Base-by-base conservation (phyloP, 1,284 basidiomycete species). In the Irpex lacteus region DNA sequence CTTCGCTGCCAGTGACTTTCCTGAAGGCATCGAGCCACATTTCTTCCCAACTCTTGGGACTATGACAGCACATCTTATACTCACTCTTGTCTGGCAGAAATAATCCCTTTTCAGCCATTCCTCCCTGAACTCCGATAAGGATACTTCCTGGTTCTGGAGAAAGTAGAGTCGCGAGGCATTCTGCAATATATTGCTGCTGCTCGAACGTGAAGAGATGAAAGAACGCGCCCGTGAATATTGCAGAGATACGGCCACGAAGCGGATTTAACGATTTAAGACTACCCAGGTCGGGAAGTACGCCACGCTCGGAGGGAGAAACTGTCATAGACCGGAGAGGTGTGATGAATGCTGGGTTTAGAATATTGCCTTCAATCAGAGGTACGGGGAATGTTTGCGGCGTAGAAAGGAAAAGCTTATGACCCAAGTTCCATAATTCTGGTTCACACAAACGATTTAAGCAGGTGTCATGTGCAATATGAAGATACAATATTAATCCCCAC, bases 121-220 rank as follows among this genome's bases (percentile, higher is more conserved):
- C 58, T 4, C 53, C 26, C 34, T 78, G 78, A 37, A 54, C 38
- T 5, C 77, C 75, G 63, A 77, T 76, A 52, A 78, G 70, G 37
- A 75, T 66, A 44, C 75, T 74, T 36, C 76, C 77, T 5, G 72
- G 71, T 54, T 71, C 67, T 0, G 74, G 68, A 18, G 73, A 74
- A 47, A 80, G 74, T 2, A 84, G 70, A 0, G 76, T 69, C 1
- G 76, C 78, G 50, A 82, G 67, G 3, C 69, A 73, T 15, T 69
- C 69, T 2, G 78, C 82, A 4, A 81, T 70, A 8, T 74, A 57
- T 4, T 70, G 60, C 68, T 83, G 81, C 7, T 72, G 54, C 6
- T 75, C 76, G 63, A 81, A 74, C 15, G 70, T 61, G 69, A 83
- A 84, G 6, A 84, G 73, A 66, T 85, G 82, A 70, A 84, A 85